Evolutionary conservation across 352 stramenopile species (phyloP), one percentile per base, ranked within the genome.

Genomic region (Globisporangium perplexum): DNA sequence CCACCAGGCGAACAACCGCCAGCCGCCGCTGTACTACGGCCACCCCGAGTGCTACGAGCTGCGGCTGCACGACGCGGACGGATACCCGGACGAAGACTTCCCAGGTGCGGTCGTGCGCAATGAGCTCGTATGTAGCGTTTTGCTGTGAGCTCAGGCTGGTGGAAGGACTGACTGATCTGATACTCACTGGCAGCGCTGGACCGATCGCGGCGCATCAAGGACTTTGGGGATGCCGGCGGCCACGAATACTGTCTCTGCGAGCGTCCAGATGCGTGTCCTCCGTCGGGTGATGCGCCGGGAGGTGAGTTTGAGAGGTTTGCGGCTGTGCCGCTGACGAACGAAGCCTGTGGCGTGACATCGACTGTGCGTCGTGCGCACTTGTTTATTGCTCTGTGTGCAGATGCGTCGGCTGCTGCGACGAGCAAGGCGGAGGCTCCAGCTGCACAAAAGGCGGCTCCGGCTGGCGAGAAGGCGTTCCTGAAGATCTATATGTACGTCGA

Each of bases 241-340:
- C 85, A 95, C 45, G 83, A 93, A 49, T 95, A 92, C 53, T 95
- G 85, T 54, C 63, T 95, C 30, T 95, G 85, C 56, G 85, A 95
- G 31, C 77, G 85, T 20, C 83, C 85, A 1, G 85, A 95, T 53
- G 83, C 81, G 1, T 95, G 85, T 53, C 85, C 85, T 14, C 85
- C 85, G 15, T 77, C 72, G 2, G 72, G 76, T 12, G 81, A 92
- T 44, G 62, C 70, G 15, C 26, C 63, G 36, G 50, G 65, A 55
- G 74, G 72, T 86, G 71, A 18, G n/a, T 4, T 5, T 4, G 41
- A 2, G 22, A 18, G 0, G 11, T 14, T 23, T 18, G 3, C 2
- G 26, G 14, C 7, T 46, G 33, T 12, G 39, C 8, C 28, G 35
- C 35, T 35, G 46, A 35, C 1, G 33, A 38, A 24, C 7, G 23